Evolutionary conservation across 345 rosid genomes (phyloP).

Genomic region (Citrus hindsii): DNA sequence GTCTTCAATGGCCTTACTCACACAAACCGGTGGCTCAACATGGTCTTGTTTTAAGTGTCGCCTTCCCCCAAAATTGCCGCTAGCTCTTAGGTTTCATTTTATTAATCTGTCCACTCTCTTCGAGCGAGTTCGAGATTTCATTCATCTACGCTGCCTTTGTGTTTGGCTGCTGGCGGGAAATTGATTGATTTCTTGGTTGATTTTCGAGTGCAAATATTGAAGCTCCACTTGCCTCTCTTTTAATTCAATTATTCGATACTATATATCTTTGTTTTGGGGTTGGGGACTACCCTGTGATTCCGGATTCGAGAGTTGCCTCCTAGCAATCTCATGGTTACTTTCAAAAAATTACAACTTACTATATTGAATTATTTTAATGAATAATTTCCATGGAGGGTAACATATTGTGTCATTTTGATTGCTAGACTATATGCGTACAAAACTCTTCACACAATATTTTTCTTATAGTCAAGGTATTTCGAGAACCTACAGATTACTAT

Average conservation of each 20-base stretch:
- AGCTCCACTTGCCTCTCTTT: no score
- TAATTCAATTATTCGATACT: no score
- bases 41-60: conserved; percentile 2
- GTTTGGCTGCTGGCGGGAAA: no score
- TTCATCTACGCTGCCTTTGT: neutral
- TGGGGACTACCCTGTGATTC: no score
- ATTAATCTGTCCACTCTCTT: neutral
- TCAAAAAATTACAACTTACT: neutral
- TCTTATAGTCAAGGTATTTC: no score
- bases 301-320: neutral
- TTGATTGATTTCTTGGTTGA: no score
- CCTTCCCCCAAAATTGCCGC: neutral
- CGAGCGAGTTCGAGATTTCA: neutral
- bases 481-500: no score
- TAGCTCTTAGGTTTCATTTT: neutral
- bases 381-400: neutral
- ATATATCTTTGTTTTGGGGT: no score
- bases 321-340: no score
- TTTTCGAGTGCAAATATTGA: no score
- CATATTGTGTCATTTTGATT: neutral
- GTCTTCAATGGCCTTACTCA: neutral
- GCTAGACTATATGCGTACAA: neutral
- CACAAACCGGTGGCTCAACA: neutral
- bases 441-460: neutral
- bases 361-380: neutral